phyloP scores from a whole-genome alignment of 192 early-diverging fungal species.

The Linnemannia elongata region DNA sequence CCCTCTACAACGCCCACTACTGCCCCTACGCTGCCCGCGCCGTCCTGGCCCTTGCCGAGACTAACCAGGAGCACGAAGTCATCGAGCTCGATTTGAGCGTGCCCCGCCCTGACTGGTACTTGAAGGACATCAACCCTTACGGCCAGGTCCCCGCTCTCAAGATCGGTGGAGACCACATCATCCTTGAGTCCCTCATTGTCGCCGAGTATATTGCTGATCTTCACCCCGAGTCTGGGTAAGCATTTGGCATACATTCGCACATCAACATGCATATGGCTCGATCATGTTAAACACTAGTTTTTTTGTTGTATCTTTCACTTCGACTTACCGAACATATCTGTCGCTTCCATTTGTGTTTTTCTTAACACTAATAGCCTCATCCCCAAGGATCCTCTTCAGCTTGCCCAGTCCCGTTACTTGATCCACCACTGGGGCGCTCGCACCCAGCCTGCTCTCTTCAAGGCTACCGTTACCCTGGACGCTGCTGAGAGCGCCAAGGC shows the following conservation, averaged over 20 bases:
- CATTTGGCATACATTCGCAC: background rate
- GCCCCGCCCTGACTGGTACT: constrained; percentile 21
- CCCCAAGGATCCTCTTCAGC: constrained; percentile 54
- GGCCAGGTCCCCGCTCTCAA: constrained; percentile 73
- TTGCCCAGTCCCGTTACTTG: constrained; percentile 52
- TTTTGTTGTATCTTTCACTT: background rate
- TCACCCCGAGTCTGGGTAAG: constrained; percentile 64
- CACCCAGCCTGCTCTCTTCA: constrained; percentile 10
- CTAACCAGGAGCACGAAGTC: constrained; percentile 59
- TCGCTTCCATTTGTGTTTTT: background rate
- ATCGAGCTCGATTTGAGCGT: constrained; percentile 70
- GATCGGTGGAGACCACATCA: constrained; percentile 57
- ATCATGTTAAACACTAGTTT: background rate
- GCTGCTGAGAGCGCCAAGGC: constrained; percentile 16
- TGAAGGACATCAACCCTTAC: constrained; percentile 71
- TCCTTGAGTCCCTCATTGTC: constrained; percentile 75
- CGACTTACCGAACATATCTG: background rate
- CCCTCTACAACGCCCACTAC: constrained; percentile 61
- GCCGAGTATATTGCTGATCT: constrained; percentile 73
- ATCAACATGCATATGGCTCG: background rate
- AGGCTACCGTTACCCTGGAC: constrained; percentile 15
- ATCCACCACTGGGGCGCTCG: constrained; percentile 55
- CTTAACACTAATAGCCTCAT: constrained; percentile 22
- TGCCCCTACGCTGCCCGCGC: constrained; percentile 81
- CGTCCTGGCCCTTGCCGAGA: constrained; percentile 70